phyloP scores from a whole-genome alignment of 2,329 filamentous ascomycete species.

The Fusarium coicis region DNA sequence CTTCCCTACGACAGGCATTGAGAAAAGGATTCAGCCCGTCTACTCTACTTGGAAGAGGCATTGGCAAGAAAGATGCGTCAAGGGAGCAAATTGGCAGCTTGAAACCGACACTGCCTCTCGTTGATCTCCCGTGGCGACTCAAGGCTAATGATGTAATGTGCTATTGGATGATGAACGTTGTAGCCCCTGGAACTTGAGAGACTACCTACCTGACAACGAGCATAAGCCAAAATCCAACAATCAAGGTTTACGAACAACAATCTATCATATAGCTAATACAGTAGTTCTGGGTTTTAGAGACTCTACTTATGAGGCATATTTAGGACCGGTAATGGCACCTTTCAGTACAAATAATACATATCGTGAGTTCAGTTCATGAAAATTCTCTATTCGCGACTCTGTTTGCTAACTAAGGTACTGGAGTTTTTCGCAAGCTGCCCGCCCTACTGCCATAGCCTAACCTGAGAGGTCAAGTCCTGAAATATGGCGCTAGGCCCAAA shows the following conservation, averaged over 20 bases:
- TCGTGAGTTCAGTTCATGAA: background rate
- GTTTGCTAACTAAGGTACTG: background rate
- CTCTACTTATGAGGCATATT: background rate
- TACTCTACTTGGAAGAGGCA: background rate
- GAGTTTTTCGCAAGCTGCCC: conserved; percentile 14
- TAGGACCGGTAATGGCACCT: too few relatives aligned
- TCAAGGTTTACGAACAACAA: background rate
- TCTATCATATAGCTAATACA: background rate
- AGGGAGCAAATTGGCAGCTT: background rate
- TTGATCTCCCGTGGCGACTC: conserved; percentile 3
- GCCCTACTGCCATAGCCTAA: background rate
- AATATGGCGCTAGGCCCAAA: conserved; percentile 40
- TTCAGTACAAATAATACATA: background rate
- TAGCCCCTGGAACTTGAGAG: conserved; percentile 5
- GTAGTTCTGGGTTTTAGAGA: background rate
- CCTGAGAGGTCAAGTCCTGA: background rate
- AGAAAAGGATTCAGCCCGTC: background rate
- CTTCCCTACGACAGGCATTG: conserved; percentile 59
- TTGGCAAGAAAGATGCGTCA: background rate
- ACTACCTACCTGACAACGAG: background rate
- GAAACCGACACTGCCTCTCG: background rate
- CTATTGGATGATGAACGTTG: background rate
- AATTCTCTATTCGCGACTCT: background rate
- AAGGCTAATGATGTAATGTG: conserved; percentile 22
- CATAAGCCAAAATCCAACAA: background rate